Percentiles rank a stretch among this genome's conserved stretches.
Evolutionary conservation across 164 flowering plant species (phyloP).

Genomic region (Nymphaea thermarum): DNA sequence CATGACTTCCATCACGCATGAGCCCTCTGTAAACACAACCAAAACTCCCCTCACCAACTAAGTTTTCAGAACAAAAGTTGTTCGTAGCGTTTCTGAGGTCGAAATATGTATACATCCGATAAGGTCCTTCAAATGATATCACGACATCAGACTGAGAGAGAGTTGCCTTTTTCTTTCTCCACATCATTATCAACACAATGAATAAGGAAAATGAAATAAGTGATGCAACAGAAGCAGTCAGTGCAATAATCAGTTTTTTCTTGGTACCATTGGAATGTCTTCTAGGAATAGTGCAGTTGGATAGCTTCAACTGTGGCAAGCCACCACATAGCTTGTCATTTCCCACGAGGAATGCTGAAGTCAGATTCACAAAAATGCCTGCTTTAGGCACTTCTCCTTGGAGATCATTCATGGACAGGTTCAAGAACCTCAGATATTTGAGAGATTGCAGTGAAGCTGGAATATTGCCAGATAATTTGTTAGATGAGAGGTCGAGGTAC

Average conservation of each 20-base stretch:
- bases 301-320: background rate
- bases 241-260: background rate
- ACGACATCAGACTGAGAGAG: background rate
- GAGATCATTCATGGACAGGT: background rate
- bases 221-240: background rate
- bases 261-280: background rate
- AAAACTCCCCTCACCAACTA: too few species aligned
- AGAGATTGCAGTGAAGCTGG: background rate
- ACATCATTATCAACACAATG: background rate
- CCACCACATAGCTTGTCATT: background rate
- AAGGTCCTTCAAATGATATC: background rate
- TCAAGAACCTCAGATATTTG: background rate
- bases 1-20: too few species aligned
- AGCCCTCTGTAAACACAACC: too few species aligned
- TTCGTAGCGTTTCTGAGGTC: too few species aligned
- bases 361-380: background rate
- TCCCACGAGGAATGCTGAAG: background rate
- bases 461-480: slow-evolving; percentile 6
- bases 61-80: too few species aligned
- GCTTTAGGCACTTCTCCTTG: background rate
- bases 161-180: background rate
- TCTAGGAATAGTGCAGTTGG: background rate
- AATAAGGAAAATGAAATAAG: background rate
- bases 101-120: background rate
- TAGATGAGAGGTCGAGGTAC: slow-evolving; percentile 6